Evolutionary conservation across 352 stramenopile species (phyloP).

Genomic region (Pythium pyrilobum): DNA sequence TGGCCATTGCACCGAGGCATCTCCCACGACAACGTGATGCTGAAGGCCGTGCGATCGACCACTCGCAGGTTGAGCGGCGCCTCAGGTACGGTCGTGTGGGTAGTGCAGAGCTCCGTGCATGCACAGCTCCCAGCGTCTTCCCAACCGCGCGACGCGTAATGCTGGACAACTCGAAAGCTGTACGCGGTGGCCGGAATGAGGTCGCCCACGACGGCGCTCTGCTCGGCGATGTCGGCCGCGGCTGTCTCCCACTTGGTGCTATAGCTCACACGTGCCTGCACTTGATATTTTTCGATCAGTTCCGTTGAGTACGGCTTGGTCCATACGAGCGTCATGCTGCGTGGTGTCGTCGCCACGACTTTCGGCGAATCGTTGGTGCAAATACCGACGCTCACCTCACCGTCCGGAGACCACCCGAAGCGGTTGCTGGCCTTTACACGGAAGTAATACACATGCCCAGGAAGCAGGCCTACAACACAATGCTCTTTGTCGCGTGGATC

Average conservation of each 20-base stretch:
- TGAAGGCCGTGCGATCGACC: conserved; percentile 29
- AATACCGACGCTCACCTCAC: conserved; percentile 42
- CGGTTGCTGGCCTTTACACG: conserved; percentile 37
- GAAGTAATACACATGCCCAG: conserved; percentile 49
- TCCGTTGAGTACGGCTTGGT: conserved; percentile 45
- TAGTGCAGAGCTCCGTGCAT: conserved; percentile 26
- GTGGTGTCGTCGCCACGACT: conserved; percentile 21
- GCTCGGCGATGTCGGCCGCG: conserved; percentile 12
- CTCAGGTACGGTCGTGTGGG: conserved; percentile 29
- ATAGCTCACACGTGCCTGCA: conserved; percentile 32
- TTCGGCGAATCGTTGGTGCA: conserved; percentile 51
- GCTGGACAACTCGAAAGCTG: conserved; percentile 43
- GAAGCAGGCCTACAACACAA: conserved; percentile 23
- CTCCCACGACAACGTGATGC: conserved; percentile 34
- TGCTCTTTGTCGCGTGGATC: conserved; percentile 25
- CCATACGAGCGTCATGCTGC: conserved; percentile 41
- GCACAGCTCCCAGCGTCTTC: conserved; percentile 26
- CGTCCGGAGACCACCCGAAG: conserved; percentile 44
- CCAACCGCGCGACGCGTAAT: conserved; percentile 33
- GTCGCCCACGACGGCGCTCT: conserved; percentile 20
- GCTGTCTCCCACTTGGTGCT: conserved; percentile 31
- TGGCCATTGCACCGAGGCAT: conserved; percentile 50
- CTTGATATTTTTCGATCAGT: conserved; percentile 41
- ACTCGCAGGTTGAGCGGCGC: conserved; percentile 25
- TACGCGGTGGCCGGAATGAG: conserved; percentile 42